A percentile compares a stretch with the other conserved stretches of the same genome.
Conservation (phyloP, 2,329 filamentous ascomycete species). For the Colletotrichum sp. region DNA sequence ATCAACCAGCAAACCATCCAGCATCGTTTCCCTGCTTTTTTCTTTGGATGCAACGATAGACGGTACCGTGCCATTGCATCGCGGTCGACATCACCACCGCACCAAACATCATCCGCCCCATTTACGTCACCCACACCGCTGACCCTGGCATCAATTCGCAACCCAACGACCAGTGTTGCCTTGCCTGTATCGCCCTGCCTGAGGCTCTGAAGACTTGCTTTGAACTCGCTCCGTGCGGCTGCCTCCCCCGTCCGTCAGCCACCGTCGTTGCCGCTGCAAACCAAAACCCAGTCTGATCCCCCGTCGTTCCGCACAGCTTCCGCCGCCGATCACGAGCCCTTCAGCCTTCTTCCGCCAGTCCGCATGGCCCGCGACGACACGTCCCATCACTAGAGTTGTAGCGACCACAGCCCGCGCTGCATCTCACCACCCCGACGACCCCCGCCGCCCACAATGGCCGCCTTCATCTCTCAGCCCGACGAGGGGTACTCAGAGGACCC, state of each 20-base stretch:
- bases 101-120: neutral
- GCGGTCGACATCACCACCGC: neutral
- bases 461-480: slow-evolving; percentile 63
- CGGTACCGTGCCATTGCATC: neutral
- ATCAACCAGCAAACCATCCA: neutral
- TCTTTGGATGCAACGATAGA: neutral
- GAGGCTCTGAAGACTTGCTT: neutral
- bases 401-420: neutral
- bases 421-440: neutral
- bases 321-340: slow-evolving; percentile 6
- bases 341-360: neutral
- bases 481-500: slow-evolving; percentile 88
- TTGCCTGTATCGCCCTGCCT: neutral
- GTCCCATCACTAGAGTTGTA: slow-evolving; percentile 1
- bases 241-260: neutral
- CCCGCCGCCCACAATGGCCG: slow-evolving; percentile 6
- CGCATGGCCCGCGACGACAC: slow-evolving; percentile 13
- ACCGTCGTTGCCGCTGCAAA: neutral
- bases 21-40: neutral
- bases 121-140: neutral
- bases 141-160: neutral
- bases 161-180: neutral
- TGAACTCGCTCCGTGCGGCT: neutral
- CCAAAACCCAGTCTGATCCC: neutral
- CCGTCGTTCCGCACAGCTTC: neutral